Base-by-base conservation (phyloP, 169 alveolate species). In the Cryptosporidium ryanae region DNA sequence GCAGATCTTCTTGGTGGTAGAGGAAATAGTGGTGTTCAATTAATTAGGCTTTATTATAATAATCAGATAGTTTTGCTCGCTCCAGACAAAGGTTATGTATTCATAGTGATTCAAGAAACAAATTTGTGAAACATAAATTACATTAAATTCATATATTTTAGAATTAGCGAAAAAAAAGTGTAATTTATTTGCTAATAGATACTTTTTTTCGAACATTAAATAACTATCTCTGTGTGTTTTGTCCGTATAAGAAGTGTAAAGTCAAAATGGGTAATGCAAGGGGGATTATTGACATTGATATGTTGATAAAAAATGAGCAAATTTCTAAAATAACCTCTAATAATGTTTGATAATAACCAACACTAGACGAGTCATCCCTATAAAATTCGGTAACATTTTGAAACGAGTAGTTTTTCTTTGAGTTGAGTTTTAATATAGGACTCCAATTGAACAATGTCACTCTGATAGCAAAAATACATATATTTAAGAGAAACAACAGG, bases 101-200 rank as follows among this genome's bases (percentile, higher is more conserved):
- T 76, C 59, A 13, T 76, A 38, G 71, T 63, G 38, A 63, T 76
- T 10, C 87, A 76, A 59, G 87, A 76, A 18, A 76, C 87, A 12
- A 59, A 59, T 32, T 65, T 29, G 43, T 65, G 82, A 21, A 64
- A 32, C 34, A 12, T 31, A 68, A 1, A 25, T 7, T 61, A 61
- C 5, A 25, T 21, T 6, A 25, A n/a, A 61, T 61, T 15, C n/a
- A 61, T 23, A 8, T 61, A 6, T 23, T 18, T 25, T 0, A 25
- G 13, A 21, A 15, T n/a, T 13, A 61, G 38, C 31, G 31, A 61
- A 61, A 31, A 55, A 0, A 18, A 61, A 61, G 34, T 61, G 31
- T 18, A 21, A 25, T 13, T 25, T 27, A 38, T 38, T 38, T 38
- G 8, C 46, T 38, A 38, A 54, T 13, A 12, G 0, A 21, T 54